Base-by-base conservation (phyloP, 495 filamentous ascomycete genomes). In the Bacidia gigantensis region DNA sequence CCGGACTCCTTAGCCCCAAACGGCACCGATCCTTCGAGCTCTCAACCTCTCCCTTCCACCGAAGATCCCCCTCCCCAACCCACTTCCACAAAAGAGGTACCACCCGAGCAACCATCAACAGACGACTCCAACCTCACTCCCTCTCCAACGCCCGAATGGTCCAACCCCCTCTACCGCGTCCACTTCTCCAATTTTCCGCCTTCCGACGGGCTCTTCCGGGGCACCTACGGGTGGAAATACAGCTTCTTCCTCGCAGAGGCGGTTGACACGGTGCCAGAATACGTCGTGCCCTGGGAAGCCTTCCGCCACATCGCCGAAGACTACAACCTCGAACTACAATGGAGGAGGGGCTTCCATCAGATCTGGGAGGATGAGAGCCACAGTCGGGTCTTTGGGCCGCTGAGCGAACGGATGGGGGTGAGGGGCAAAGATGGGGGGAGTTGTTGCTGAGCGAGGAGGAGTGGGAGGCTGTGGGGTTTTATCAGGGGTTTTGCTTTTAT, bases 251-350 rank as follows among this genome's bases (percentile, higher is more conserved):
- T 98, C 59, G 78, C 89, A 59, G 92, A 98, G 64, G 93, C 92
- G 1, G 92, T 98, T 18, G 89, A 95, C 64, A 87, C 89, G 58
- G 84, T 95, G 10, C 92, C 92, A 22, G 92, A 98, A 68, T 98
- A 95, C 65, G 89, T 98, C 10, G 93, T 98, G 7, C 92, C 92
- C 0, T 98, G 93, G 93, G 88, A 93, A 62, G 89, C 87, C 1
- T 96, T 98, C 67, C 86, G 92, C 67, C 89, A 76, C 2, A 57
- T 98, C 57, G 92, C 93, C 22, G 88, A 95, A 62, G 92, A 97
- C 58, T 96, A 90, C 69, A 95, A 93, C 61, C 80, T 98, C 2
- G 92, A 98, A 62, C 71, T 95, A 46, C 82, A 93, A 63, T 98
- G 94, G 55, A 84, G 92, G 61, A 87, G 86, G 66, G 74, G 81